Percentiles rank a stretch among this genome's conserved stretches.
Evolutionary conservation across 257 asterid species (phyloP).

Genomic region (Solanum chiquidenum): DNA sequence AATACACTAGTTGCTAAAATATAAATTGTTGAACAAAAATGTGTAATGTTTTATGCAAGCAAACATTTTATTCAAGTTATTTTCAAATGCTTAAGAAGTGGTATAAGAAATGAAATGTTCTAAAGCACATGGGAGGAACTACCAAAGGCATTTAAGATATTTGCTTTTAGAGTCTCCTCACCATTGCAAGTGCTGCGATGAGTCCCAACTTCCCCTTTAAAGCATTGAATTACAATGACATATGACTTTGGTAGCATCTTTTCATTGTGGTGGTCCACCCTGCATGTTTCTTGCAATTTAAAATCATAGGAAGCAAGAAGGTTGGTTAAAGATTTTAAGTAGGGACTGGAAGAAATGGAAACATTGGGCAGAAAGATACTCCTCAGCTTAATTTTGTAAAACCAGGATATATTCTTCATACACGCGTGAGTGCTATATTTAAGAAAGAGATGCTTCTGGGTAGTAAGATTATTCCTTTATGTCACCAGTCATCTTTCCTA

Average conservation of each 20-base stretch:
- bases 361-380: background rate
- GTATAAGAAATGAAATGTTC: background rate
- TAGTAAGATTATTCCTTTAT: background rate
- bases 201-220: background rate
- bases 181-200: background rate
- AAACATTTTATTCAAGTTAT: background rate
- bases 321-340: background rate
- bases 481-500: background rate
- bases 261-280: background rate
- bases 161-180: background rate
- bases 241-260: background rate
- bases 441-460: background rate
- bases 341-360: background rate
- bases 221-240: background rate
- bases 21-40: background rate
- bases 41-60: background rate
- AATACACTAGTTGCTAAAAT: background rate
- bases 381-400: background rate
- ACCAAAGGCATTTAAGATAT: background rate
- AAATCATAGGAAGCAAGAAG: background rate
- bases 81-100: background rate
- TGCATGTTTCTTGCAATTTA: background rate
- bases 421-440: background rate
- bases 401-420: background rate
- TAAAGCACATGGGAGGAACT: background rate